Base-by-base conservation (phyloP, 371 early-diverging fungal genomes). In the Circinella umbellata region DNA sequence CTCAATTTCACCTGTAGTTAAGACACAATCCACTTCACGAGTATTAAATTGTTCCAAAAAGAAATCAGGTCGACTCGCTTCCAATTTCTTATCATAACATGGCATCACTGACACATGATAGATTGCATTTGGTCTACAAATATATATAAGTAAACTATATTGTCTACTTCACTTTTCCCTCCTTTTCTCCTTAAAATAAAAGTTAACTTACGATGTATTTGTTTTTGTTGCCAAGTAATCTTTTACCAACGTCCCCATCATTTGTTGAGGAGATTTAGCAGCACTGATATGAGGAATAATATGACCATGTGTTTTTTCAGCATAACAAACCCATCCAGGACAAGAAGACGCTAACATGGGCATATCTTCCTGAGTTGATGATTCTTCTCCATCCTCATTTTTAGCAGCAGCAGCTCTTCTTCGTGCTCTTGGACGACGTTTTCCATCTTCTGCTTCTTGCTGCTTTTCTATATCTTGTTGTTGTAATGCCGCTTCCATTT, bases 1-100 rank as follows among this genome's bases (percentile, higher is more conserved):
- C 61, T 96, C 96, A n/a, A 91, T 79, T 68, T 91, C 90, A 1
- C 90, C 90, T 0, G 98, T 95, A 0, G 98, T 94, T 46, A 99
- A 86, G 3, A 99, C 99, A 74, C 95, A 95, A 74, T 98, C 99
- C 3, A 98, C 96, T 76, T 97, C 96, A 38, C 96, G 87, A 0
- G 95, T 94, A 53, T 86, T 66, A 73, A 89, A 93, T 18, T 89
- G 57, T 64, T 94, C 93, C 65, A 83, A 78, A 78, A 92, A 93
- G 74, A 98, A 98, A 74, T 97, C 97, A 13, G 88, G 83, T 20
- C 99, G 86, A 51, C 95, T 95, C 0, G 98, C 97, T 80, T 99
- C 99, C 18, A 99, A 86, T 76, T 99, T 99, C 81, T 98, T 99
- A 78, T 99, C 99, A 69, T 95, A 98, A 77, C 99, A 99, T 20